phyloP scores from a whole-genome alignment of 2,329 filamentous ascomycete genomes.

The Knoxdaviesia proteae region DNA sequence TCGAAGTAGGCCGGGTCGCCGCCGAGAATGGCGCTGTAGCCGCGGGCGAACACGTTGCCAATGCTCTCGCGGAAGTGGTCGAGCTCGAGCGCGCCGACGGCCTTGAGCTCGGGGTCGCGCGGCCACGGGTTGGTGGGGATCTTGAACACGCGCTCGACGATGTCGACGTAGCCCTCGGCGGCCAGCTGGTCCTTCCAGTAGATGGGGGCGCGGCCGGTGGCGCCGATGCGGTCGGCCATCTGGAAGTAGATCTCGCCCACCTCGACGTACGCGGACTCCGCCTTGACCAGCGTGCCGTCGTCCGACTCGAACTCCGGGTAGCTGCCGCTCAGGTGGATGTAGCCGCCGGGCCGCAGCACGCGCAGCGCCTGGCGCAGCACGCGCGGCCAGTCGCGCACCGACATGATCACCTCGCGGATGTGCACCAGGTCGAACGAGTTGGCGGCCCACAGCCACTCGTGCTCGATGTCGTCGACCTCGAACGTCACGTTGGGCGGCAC shows the following conservation, averaged over 20 bases:
- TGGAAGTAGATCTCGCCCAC: constrained; percentile 8
- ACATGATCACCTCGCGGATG: constrained; percentile 26
- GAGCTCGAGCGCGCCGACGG: constrained; percentile 9
- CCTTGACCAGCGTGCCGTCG: constrained; percentile 9
- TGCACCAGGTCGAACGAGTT: constrained; percentile 37
- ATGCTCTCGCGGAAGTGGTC: constrained; percentile 13
- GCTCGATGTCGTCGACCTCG: constrained; percentile 51
- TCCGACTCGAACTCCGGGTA: constrained; percentile 14
- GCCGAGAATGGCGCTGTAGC: constrained; percentile 11
- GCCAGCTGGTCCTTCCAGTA: constrained; percentile 12
- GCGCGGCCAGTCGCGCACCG: constrained; percentile 31
- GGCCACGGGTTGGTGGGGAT: constrained; percentile 33
- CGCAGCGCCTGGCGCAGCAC: constrained; percentile 27
- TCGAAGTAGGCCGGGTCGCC: constrained; percentile 12
- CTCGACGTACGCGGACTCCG: constrained; percentile 7
- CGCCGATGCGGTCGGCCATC: constrained; percentile 8
- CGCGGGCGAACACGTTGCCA: constrained; percentile 17
- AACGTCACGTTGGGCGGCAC: constrained; percentile 57
- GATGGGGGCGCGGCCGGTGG: constrained; percentile 10
- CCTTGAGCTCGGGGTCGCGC: constrained; percentile 15
- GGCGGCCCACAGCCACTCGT: no score
- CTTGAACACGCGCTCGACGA: constrained; percentile 25
- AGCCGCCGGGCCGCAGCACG: constrained; percentile 33
- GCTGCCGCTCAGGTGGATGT: no score
- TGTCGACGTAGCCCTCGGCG: constrained; percentile 28